Base-by-base conservation (phyloP, 1,284 basidiomycete genomes). In the Gomphus bonarii region DNA sequence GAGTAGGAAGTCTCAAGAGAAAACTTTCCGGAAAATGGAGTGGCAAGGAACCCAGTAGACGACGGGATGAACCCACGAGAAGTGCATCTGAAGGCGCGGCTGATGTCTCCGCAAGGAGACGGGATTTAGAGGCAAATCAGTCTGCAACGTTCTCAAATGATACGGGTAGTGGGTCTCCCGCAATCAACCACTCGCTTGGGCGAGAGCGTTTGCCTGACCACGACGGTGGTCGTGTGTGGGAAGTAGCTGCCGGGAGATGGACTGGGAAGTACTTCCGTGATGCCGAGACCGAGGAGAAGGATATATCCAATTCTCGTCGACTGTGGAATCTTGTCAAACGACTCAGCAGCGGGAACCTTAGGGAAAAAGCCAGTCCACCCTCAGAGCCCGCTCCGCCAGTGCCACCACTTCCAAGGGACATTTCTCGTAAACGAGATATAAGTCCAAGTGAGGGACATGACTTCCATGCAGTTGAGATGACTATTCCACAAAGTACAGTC, bases 291-390 rank as follows among this genome's bases (percentile, higher is more conserved):
- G 40, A 57, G 59, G 65, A 66, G 31, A 58, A 66, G 14, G 72
- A 71, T 6, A 65, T 70, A 10, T 65, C 68, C 18, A 59, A 68
- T 3, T 73, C 76, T 14, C 72, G 70, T 48, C 77, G 73, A 62
- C 68, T 85, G 2, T 86, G 82, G 83, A 82, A 75, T 65, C 65
- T 88, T 48, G 75, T 88, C 73, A 85, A 84, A 66, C 74, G 82
- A 30, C 78, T 87, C 57, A 85, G 83, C 61, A 76, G 79, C 0
- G 80, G 81, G 12, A 81, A 74, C 2, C 67, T 85, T 44, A 74
- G 80, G 58, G 84, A 86, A 18, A 79, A 75, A 63, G 82, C 77
- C 62, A 67, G 70, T 47, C 22, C 61, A 50, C 50, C 59, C 55
- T 31, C 57, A 14, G 47, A 57, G 50, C 50, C 65, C 2, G 73